phyloP scores from a whole-genome alignment of 768 basidiomycete genomes.

The Auricularia sp. region DNA sequence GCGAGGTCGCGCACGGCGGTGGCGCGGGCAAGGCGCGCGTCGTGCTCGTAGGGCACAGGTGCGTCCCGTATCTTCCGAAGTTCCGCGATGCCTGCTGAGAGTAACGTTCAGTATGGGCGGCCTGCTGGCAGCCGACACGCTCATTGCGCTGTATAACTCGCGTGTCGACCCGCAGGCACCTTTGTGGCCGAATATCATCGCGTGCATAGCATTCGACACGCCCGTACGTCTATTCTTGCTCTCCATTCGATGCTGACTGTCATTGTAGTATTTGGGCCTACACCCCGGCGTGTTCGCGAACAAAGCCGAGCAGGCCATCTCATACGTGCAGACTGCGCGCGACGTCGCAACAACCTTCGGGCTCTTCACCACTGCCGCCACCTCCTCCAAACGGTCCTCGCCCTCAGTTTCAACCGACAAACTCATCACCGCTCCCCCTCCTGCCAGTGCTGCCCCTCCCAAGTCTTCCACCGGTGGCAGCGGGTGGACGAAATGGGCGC shows the following conservation, averaged over 20 bases:
- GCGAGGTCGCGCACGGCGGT: slow-evolving; percentile 68
- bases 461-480: slow-evolving; percentile 11
- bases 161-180: slow-evolving; percentile 56
- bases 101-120: slow-evolving; percentile 72
- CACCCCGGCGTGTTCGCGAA: slow-evolving; percentile 83
- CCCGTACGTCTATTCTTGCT: slow-evolving; percentile 45
- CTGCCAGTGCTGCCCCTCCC: slow-evolving; percentile 7
- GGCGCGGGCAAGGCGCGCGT: slow-evolving; percentile 66
- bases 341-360: slow-evolving; percentile 46
- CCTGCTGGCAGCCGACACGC: slow-evolving; percentile 73
- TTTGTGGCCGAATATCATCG: slow-evolving; percentile 84
- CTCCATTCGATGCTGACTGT: neutral
- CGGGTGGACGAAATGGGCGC: slow-evolving; percentile 57
- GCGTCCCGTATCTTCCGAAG: slow-evolving; percentile 10
- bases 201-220: slow-evolving; percentile 80
- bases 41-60: slow-evolving; percentile 87
- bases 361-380: slow-evolving; percentile 42
- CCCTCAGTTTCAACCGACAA: neutral
- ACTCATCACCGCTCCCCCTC: slow-evolving; percentile 16
- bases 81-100: slow-evolving; percentile 3
- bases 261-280: slow-evolving; percentile 68
- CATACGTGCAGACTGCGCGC: slow-evolving; percentile 57
- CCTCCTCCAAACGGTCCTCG: neutral
- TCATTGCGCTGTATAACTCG: slow-evolving; percentile 59
- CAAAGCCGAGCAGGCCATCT: slow-evolving; percentile 60